Evolutionary conservation across 1,139 yeast species (phyloP), one percentile per base, ranked within the genome.

Genomic region (Blastobotrys arbuscula): DNA sequence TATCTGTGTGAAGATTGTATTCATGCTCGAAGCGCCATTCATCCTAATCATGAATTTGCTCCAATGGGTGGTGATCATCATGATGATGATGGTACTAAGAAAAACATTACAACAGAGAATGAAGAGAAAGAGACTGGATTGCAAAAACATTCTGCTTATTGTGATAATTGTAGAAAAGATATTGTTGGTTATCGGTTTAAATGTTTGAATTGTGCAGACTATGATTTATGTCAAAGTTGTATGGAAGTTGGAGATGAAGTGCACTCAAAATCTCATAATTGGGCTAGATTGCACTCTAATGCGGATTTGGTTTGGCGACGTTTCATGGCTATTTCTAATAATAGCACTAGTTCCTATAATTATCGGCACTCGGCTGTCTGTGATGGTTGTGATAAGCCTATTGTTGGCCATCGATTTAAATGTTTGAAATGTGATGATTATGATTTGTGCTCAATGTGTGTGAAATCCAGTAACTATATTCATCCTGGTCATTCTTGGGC

Each of bases 341-440:
- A 5, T 3, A n/a, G n/a, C n/a, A n/a, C n/a, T n/a, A n/a, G n/a
- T n/a, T 5, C 31, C 3, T 12, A 28, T 5, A 28, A 28, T 5
- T 5, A 4, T 9, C 3, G 13, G 23, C 52, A 49, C 28, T 8
- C 39, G 2, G 52, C 52, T 15, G 3, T 35, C 15, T 59, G 63
- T 42, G 61, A 59, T 45, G 41, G 34, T n/a, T 59, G 62, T 43
- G 50, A 53, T 21, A 33, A 33, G 10, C 13, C 36, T 21, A 55
- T 59, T 39, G 34, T 16, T 10, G 57, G 58, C 16, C 21, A 10
- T 30, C 71, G 84, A 45, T 78, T 65, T 65, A 71, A 71, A 52
- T 79, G 84, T 59, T 62, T 72, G 52, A 68, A 70, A 16, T 79
- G 84, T 57, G 59, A 64, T 1, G 77, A 79, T 54, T 79, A 68